Evolutionary conservation across 805 yeast species (phyloP), one percentile per base, ranked within the genome.

Genomic region (Saturnispora dispora): DNA sequence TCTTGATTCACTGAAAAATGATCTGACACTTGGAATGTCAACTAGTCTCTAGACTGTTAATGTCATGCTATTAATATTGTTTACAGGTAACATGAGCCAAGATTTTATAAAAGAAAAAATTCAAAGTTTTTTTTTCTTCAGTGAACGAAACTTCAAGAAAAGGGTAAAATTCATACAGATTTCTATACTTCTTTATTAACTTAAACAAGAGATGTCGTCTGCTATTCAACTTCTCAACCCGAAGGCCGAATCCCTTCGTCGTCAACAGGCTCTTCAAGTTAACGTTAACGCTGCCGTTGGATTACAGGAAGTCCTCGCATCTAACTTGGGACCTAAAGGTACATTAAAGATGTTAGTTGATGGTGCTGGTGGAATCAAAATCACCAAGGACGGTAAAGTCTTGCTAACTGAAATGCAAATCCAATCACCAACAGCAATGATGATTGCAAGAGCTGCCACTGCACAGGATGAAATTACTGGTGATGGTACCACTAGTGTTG

Each of bases 391-490:
- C 67, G 99, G 99, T 49, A 90, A 91, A 65, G 97, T 93, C 7
- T 73, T 93, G 52, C 74, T 93, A 53, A 79, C 86, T 40, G 99
- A 93, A 65, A 93, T 93, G 99, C 99, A 93, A 71, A 91, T 91
- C 69, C 93, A 86, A 66, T 82, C 85, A 56, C 95, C 95, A 10
- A 86, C 95, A 3, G 95, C 95, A 0, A 86, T 85, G 35, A 81
- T 85, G 86, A 85, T 85, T 70, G 96, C 99, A 3, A 78, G 98
- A 58, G 99, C 98, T 13, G 99, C 99, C 47, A 82, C 96, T 45
- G 97, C 99, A 0, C 99, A 93, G 70, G 99, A 93, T 68, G 99
- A 93, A 69, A 88, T 93, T 64, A 87, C 98, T n/a, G 99, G 99
- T 47, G 99, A 93, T 69, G 99, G 99, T 57, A 93, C 99, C 51